Base-by-base conservation (phyloP, 2,329 filamentous ascomycete genomes). In the Lachnellula suecica region DNA sequence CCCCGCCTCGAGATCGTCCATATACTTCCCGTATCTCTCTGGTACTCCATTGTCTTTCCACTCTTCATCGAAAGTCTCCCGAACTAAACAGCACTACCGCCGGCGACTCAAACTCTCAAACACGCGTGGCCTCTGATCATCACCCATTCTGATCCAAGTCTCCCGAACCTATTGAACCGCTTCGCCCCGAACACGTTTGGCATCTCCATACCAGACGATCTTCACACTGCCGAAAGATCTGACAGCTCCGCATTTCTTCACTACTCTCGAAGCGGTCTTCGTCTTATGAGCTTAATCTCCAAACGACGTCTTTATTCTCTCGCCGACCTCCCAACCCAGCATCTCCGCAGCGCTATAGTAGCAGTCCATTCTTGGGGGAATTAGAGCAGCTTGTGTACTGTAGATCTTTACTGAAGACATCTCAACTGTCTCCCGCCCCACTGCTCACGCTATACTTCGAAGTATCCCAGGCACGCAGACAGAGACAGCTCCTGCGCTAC, bases 261-360 rank as follows among this genome's bases (percentile, higher is more conserved):
- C 47, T 50, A 56, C 56, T 19, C 50, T 54, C 41, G 31, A 54
- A 62, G 55, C 52, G 57, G 60, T 53, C 59, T 45, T 38, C 40
- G 44, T 51, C 54, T 59, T 46, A 56, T 60, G 60, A 61, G 58
- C 59, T 63, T 62, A 62, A 59, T 59, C 58, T 62, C 59, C 43
- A 54, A 37, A 31, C 27, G 20, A 23, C 22, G 37, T 29, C 31
- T 47, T 31, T 44, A 43, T 40, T 31, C 42, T 47, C 47, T 47
- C 49, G 44, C 43, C 40, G 22, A 50, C 42, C 31, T 17, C 23
- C 19, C 27, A 19, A 27, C 25, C 46, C 49, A 48, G 51, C 46
- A 47, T 31, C 48, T 49, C 47, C 38, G 35, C 58, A 47, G 23
- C 47, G 24, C 47, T 35, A 50, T 43, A 51, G 41, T 43, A 48